These are phyloP conservation scores for Phanerodontia chrysosporium DNA, from an alignment of 768 basidiomycete genomes.

Conservation along the genomic window DNA sequence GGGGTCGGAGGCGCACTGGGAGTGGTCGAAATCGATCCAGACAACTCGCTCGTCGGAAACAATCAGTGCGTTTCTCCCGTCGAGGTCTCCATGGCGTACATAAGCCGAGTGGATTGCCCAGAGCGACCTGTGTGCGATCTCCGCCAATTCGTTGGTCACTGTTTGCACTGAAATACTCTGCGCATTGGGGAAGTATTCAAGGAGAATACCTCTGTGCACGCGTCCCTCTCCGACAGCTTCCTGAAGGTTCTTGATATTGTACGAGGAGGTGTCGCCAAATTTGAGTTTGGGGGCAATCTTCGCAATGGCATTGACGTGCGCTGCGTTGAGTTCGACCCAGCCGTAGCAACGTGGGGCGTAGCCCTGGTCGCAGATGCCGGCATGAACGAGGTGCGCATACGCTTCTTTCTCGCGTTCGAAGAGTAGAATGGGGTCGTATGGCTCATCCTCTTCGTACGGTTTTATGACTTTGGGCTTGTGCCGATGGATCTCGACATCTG, in stretches of 20 bases:
- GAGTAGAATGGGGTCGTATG: background rate
- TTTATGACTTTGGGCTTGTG: too few species aligned
- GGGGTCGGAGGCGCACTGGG: background rate
- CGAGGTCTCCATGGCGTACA: conserved; percentile 9
- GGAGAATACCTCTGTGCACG: conserved; percentile 1
- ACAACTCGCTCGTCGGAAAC: background rate
- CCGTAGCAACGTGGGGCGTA: conserved; percentile 15
- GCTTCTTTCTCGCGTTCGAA: conserved; percentile 9
- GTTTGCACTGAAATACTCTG: background rate
- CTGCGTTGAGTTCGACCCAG: conserved; percentile 13
- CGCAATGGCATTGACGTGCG: background rate
- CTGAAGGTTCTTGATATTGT: too few species aligned
- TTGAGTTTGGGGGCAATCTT: too few species aligned
- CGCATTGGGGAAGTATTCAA: conserved; percentile 12
- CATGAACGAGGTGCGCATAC: conserved; percentile 14
- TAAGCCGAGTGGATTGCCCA: conserved; percentile 9
- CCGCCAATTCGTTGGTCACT: conserved; percentile 6
- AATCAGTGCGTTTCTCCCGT: background rate
- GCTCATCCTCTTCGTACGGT: background rate
- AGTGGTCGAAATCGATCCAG: conserved; percentile 4
- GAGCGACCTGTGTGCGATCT: conserved; percentile 1
- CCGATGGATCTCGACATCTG: too few species aligned
- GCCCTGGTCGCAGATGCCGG: conserved; percentile 10
- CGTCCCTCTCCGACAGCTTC: background rate
- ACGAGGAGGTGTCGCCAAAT: too few species aligned